Conservation (phyloP, 2,329 filamentous ascomycete genomes). For the Talaromyces marneffei region DNA sequence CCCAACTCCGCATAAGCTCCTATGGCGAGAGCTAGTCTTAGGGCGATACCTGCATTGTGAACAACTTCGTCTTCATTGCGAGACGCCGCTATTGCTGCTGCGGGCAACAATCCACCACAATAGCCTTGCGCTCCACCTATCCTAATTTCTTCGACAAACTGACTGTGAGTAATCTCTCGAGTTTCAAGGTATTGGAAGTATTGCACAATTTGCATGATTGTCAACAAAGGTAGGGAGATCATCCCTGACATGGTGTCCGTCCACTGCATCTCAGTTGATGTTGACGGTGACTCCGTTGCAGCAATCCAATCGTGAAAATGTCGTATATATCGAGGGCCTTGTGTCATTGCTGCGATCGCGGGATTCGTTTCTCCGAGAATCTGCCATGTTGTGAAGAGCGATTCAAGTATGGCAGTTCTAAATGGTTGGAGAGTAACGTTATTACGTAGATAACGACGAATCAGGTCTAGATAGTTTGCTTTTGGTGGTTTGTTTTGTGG, state of each 20-base stretch:
- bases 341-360: conserved; percentile 1
- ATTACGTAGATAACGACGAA: conserved; percentile 9
- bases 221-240: conserved; percentile 6
- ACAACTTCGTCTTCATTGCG: conserved; percentile 6
- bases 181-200: conserved; percentile 11
- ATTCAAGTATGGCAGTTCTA: neutral
- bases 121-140: conserved; percentile 8
- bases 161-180: neutral
- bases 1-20: conserved; percentile 10
- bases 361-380: neutral
- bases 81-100: conserved; percentile 4
- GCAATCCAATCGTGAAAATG: conserved; percentile 9
- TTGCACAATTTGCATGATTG: conserved; percentile 8
- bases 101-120: conserved; percentile 9
- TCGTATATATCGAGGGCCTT: conserved; percentile 6
- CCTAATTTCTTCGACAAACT: conserved; percentile 6
- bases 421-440: conserved; percentile 3
- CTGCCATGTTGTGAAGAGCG: conserved; percentile 5
- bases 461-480: neutral
- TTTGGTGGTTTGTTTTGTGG: conserved; percentile 12
- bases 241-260: conserved; percentile 12
- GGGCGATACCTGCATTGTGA: conserved; percentile 3
- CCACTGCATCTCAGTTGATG: conserved; percentile 2
- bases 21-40: conserved; percentile 3
- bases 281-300: neutral